Evolutionary conservation across 2,329 filamentous ascomycete species (phyloP).

Genomic region (Aspergillus sp.): DNA sequence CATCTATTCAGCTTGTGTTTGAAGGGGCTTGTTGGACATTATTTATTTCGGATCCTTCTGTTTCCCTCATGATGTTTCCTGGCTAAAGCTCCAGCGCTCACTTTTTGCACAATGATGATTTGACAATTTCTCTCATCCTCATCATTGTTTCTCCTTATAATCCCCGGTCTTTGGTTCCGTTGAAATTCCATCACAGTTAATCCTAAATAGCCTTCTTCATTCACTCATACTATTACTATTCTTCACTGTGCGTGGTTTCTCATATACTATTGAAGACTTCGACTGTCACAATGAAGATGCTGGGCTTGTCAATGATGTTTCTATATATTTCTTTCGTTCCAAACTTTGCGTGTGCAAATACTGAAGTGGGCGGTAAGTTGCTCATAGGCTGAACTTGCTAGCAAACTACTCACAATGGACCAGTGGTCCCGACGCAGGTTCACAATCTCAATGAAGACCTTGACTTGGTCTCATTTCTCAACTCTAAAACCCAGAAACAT

Average conservation of each 20-base stretch:
- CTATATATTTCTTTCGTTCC: background rate
- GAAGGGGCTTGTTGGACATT: background rate
- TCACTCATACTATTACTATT: background rate
- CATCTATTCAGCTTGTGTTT: too few species aligned
- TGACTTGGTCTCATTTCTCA: conserved; percentile 31
- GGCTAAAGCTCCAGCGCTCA: background rate
- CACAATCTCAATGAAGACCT: conserved; percentile 17
- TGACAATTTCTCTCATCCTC: background rate
- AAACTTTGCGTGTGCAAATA: background rate
- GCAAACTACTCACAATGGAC: background rate
- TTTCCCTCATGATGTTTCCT: background rate
- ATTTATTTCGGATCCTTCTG: background rate
- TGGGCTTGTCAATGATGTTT: background rate
- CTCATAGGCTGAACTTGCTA: background rate
- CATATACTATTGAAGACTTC: background rate
- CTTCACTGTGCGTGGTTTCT: background rate
- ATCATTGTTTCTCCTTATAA: background rate
- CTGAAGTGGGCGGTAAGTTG: conserved; percentile 1
- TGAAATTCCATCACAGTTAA: background rate
- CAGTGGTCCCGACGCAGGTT: conserved; percentile 6
- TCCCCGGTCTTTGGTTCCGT: background rate
- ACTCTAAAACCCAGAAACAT: conserved; percentile 21
- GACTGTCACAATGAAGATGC: background rate
- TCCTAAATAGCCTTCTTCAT: background rate
- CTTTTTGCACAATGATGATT: background rate